phyloP scores from a whole-genome alignment of 2,329 filamentous ascomycete species.

The Hawksworthiomyces lignivorus region DNA sequence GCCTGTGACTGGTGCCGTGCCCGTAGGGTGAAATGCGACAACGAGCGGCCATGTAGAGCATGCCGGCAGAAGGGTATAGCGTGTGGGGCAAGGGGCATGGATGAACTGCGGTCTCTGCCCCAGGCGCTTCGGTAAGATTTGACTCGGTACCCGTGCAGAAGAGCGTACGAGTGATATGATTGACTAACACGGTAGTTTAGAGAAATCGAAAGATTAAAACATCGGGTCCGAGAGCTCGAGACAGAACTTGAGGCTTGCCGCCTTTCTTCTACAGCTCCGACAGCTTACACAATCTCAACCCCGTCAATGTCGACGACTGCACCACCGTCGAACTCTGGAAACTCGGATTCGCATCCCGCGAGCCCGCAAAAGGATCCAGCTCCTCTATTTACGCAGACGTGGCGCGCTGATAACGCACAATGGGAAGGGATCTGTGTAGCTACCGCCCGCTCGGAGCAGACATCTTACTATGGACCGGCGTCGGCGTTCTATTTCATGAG shows the following conservation, averaged over 20 bases:
- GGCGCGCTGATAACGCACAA: constrained; percentile 3
- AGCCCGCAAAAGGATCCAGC: no score
- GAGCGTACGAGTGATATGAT: no score
- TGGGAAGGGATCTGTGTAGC: constrained; percentile 28
- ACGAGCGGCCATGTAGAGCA: constrained; percentile 3
- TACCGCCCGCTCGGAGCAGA: constrained; percentile 27
- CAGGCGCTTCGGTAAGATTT: constrained; percentile 4
- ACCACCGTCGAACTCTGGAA: no score
- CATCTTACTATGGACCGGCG: constrained; percentile 35
- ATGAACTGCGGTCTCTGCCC: constrained; percentile 4
- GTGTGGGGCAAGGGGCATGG: background rate
- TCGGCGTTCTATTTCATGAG: constrained; percentile 38
- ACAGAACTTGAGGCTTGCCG: background rate
- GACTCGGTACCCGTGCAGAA: no score
- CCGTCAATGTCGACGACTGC: no score
- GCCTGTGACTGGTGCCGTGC: constrained; percentile 10
- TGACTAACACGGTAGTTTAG: background rate
- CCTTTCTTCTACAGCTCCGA: no score
- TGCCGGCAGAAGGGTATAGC: constrained; percentile 2
- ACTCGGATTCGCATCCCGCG: no score
- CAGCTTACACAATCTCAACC: no score
- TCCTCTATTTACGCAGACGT: no score
- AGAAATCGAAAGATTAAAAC: constrained; percentile 5
- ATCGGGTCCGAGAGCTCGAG: constrained; percentile 4
- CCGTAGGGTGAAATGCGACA: constrained; percentile 7